phyloP scores from a whole-genome alignment of 345 rosid species.

The Hypericum perforatum region DNA sequence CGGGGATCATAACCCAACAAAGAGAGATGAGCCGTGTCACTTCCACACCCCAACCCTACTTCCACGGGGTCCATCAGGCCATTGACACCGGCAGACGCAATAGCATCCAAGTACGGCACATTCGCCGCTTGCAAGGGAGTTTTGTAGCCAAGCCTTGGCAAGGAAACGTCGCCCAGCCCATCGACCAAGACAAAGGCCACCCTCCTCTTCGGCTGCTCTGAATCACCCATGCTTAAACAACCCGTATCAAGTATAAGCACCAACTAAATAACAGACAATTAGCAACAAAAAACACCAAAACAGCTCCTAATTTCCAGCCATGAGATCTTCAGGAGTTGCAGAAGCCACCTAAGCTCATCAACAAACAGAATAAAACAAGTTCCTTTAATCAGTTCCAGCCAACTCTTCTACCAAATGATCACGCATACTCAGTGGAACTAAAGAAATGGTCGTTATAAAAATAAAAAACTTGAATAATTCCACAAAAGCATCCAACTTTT shows the following conservation, averaged over 20 bases:
- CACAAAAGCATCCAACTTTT: too few relatives aligned
- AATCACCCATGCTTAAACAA: constrained; percentile 27
- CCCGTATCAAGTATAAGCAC: not conserved
- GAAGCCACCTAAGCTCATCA: too few relatives aligned
- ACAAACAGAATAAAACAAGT: too few relatives aligned
- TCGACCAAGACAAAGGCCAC: constrained; percentile 88
- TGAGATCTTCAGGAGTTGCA: too few relatives aligned
- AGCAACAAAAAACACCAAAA: not conserved
- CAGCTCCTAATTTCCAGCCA: not conserved
- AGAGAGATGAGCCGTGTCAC: constrained; percentile 98
- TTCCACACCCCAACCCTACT: constrained; percentile 97
- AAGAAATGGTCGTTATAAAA: too few relatives aligned
- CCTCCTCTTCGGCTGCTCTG: constrained; percentile 40
- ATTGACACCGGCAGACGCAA: constrained; percentile 82
- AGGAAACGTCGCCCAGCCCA: constrained; percentile 82
- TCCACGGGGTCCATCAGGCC: constrained; percentile 99
- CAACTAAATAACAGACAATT: not conserved
- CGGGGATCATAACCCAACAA: constrained; percentile 82
- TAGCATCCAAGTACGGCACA: constrained; percentile 67
- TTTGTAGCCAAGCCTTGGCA: constrained; percentile 61
- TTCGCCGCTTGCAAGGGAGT: constrained; percentile 80
- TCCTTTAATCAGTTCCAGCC: too few relatives aligned
- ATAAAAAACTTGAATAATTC: too few relatives aligned
- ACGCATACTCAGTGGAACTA: too few relatives aligned
- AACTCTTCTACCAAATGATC: too few relatives aligned